Conservation (phyloP, 78 protist species). For the Cavenderia fasciculata region DNA sequence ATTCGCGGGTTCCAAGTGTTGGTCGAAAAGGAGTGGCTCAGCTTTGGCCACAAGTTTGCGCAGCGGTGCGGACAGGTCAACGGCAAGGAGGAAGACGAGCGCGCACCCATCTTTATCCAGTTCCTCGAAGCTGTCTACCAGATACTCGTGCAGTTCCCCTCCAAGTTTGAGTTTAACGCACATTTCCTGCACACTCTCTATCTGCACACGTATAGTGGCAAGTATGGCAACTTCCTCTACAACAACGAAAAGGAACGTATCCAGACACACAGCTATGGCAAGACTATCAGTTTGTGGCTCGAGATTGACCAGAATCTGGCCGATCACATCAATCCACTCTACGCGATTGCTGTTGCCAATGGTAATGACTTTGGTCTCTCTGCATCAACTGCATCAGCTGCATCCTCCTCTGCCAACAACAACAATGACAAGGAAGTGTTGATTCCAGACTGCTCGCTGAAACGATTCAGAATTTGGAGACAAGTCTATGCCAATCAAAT, state of each 20-base stretch:
- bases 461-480: constrained; percentile 42
- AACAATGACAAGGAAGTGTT: constrained; percentile 20
- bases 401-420: neutral
- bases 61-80: constrained; percentile 74
- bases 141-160: constrained; percentile 61
- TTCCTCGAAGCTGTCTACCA: constrained; percentile 95
- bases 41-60: constrained; percentile 93
- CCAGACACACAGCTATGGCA: constrained; percentile 17
- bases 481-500: constrained; percentile 6
- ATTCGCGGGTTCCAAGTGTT: constrained; percentile 88
- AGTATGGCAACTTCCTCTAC: constrained; percentile 76
- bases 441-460: constrained; percentile 64
- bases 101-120: constrained; percentile 94
- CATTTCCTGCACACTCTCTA: constrained; percentile 47
- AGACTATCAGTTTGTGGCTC: constrained; percentile 71
- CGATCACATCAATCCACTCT: constrained; percentile 47
- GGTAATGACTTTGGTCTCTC: no score
- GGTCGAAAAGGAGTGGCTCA: constrained; percentile 96
- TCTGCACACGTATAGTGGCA: constrained; percentile 33
- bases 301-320: constrained; percentile 17
- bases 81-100: constrained; percentile 75
- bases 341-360: neutral
- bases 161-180: constrained; percentile 91
- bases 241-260: constrained; percentile 54
- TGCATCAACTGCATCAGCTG: neutral